Evolutionary conservation across 176 grass and related monocot genomes (phyloP).

Genomic region (Oryza punctata): DNA sequence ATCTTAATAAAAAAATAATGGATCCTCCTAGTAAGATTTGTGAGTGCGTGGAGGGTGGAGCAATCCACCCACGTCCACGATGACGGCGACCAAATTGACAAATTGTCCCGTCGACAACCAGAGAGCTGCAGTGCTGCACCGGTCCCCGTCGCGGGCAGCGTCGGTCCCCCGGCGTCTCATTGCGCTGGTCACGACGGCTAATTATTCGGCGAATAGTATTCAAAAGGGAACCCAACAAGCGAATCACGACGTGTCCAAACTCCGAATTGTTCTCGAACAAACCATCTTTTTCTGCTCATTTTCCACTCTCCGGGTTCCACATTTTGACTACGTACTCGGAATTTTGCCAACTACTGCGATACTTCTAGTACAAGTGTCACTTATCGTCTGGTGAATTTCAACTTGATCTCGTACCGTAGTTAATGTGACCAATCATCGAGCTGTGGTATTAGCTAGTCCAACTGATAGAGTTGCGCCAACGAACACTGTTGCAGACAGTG

Average conservation of each 20-base stretch:
- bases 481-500: not conserved
- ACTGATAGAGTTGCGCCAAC: not conserved
- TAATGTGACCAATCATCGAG: not conserved
- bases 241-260: not conserved
- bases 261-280: not conserved
- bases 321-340: not conserved
- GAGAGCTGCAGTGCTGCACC: too few species aligned
- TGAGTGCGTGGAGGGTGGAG: not conserved
- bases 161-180: not conserved
- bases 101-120: too few species aligned
- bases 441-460: not conserved
- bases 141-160: not conserved
- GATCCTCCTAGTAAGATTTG: too few species aligned
- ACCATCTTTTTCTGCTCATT: not conserved
- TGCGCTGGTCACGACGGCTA: not conserved
- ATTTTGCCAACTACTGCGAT: not conserved
- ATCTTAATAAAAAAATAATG: too few species aligned
- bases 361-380: not conserved
- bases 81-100: not conserved
- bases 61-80: too few species aligned
- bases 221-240: not conserved
- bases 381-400: not conserved
- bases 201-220: too few species aligned
- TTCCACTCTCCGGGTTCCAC: not conserved
- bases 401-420: not conserved